Evolutionary conservation across 768 basidiomycete genomes (phyloP), one percentile per base, ranked within the genome.

Genomic region (Tylopilus subfusipes): DNA sequence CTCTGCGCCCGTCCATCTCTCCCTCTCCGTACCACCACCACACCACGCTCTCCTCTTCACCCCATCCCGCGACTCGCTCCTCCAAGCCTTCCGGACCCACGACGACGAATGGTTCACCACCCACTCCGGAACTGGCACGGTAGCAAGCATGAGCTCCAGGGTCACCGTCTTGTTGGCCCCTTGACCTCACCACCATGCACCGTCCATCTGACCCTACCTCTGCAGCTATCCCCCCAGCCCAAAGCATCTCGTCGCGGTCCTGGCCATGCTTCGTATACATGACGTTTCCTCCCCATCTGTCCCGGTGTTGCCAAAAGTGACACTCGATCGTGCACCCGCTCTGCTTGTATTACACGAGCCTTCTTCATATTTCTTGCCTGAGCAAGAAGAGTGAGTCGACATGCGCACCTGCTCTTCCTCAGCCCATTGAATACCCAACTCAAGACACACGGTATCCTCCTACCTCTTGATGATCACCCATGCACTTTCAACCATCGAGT

Each of bases 1-100:
- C 19, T 85, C 90, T 4, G 84, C 87, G 6, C 87, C 87, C 4
- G 72, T 92, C 45, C 83, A 88, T 57, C 73, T 90, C 33, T 77
- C 80, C 36, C 67, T 88, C 27, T 86, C 87, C 0, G 51, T 63
- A 10, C 67, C 75, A 21, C 63, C 71, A 12, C 60, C 57, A 30
- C 64, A 69, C 18, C 67, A 69, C 42, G 69, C 75, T 0, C 51
- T 90, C 19, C 63, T 88, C 48, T 60, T 89, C 27, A 73, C 82
- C 19, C 79, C 85, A 1, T 82, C 80, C 10, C 80, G 79, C 43
- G 55, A 72, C n/a, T 58, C 63, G 14, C 70, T 86, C 53, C 63
- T 71, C 12, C 52, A 68, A 0, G 69, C 74, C 21, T 71, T 90
- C 22, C 66, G 65, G 47, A 68, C 71, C 5, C 75, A 78, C 62